Base-by-base conservation (phyloP, 2,329 filamentous ascomycete genomes). In the Trichophyton benhamiae region DNA sequence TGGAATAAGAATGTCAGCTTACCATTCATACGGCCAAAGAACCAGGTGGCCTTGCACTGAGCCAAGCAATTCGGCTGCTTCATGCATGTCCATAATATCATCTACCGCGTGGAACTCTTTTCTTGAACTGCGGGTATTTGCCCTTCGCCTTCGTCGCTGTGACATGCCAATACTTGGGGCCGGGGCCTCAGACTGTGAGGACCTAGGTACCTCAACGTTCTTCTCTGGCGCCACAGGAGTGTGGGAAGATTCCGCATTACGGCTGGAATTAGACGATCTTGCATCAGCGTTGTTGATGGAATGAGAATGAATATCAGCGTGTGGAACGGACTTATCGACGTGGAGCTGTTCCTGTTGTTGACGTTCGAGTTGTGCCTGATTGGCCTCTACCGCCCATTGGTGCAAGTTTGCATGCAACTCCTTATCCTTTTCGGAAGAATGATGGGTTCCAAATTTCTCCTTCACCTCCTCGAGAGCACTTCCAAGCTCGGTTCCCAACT, bases 21-120 rank as follows among this genome's bases (percentile, higher is more conserved):
- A 82, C 83, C 95, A 99, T 69, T 99, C 90, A 74, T 97, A 96
- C 4, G 94, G 94, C 79, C 95, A 99, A 65, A 89, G 78, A 27
- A 99, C 91, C 59, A 99, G 74, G 71, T 91, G 86, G 1, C 94
- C 94, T 73, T 97, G 92, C 27, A 94, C 82, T 77, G 94, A 77
- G 65, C 84, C 83, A 66, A 96, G 78, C 66, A 97, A 75, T 67
- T 89, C 87, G 71, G 95, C 91, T 0, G 91, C 89, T 66, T 95
- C 89, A 4, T 82, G 81, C 60, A 83, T 83, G 30, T 82, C 81
- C 60, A 96, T 80, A 66, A 96, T 78, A 59, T 95, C 90, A 64
- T 96, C 91, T 0, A 80, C 77, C 13, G 81, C 76, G 65, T 73
- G 75, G 65, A 79, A 78, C 22, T 79, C 77, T 22, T 75, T 70